These are phyloP conservation scores for Carex littledalei DNA, from an alignment of 176 grass and related monocot species.

Conservation along the genomic window DNA sequence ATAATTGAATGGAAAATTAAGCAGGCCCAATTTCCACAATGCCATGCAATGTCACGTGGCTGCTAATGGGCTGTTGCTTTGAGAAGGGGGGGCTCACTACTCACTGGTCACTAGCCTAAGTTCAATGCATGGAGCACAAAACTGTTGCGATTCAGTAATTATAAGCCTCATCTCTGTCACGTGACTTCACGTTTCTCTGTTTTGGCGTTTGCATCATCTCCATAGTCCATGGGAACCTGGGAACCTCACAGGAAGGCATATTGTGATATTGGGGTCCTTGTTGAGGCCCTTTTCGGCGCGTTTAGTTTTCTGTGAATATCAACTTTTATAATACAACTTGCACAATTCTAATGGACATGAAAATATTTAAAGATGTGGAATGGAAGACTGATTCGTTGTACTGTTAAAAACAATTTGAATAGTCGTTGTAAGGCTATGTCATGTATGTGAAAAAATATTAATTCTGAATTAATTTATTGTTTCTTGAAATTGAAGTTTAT, in stretches of 20 bases:
- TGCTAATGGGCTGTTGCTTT: background rate
- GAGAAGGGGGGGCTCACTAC: background rate
- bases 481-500: too few species aligned
- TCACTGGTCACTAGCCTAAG: background rate
- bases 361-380: too few species aligned
- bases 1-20: background rate
- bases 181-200: conserved; percentile 1
- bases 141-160: background rate
- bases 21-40: background rate
- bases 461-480: too few species aligned
- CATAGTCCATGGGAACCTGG: background rate
- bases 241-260: background rate
- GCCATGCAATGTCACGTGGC: conserved; percentile 11
- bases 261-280: background rate
- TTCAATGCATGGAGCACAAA: background rate
- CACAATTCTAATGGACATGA: too few species aligned
- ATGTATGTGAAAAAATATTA: too few species aligned
- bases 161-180: background rate
- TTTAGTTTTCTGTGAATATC: too few species aligned
- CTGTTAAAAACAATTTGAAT: too few species aligned
- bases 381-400: too few species aligned
- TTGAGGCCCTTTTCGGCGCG: too few species aligned
- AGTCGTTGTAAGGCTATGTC: too few species aligned
- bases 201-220: background rate
- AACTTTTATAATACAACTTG: too few species aligned